phyloP scores from a whole-genome alignment of 192 early-diverging fungal genomes.

The Oehlia diaphana region DNA sequence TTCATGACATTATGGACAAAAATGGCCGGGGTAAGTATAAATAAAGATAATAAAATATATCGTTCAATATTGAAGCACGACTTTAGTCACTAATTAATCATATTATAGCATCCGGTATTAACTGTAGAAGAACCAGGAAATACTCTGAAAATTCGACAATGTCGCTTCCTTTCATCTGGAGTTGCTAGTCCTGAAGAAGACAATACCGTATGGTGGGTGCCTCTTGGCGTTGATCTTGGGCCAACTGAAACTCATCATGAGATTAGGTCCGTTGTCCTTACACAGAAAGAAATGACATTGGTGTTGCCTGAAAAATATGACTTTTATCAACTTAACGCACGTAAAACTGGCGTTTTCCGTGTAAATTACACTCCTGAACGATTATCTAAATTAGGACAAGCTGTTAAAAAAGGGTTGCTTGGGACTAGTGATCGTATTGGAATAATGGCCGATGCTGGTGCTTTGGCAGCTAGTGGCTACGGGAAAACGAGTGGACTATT shows the following conservation, averaged over 20 bases:
- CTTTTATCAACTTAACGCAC: conserved; percentile 86
- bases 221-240: conserved; percentile 58
- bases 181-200: conserved; percentile 79
- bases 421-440: conserved; percentile 76
- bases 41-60: neutral
- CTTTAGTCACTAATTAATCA: neutral
- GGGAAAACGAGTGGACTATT: conserved; percentile 74
- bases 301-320: conserved; percentile 51
- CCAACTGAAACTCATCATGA: neutral
- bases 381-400: conserved; percentile 52
- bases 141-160: conserved; percentile 70
- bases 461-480: conserved; percentile 77
- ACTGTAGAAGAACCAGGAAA: conserved; percentile 59
- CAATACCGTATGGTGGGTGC: conserved; percentile 80
- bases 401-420: conserved; percentile 58
- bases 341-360: conserved; percentile 82
- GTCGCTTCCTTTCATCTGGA: conserved; percentile 84
- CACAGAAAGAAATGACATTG: conserved; percentile 43
- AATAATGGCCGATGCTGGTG: conserved; percentile 79
- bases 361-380: conserved; percentile 69
- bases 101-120: conserved; percentile 71
- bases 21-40: conserved; percentile 65
- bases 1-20: conserved; percentile 92
- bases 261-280: conserved; percentile 36
- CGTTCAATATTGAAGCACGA: neutral